Base-by-base conservation (phyloP, 257 asterid genomes). In the Salvia rosmarinus region DNA sequence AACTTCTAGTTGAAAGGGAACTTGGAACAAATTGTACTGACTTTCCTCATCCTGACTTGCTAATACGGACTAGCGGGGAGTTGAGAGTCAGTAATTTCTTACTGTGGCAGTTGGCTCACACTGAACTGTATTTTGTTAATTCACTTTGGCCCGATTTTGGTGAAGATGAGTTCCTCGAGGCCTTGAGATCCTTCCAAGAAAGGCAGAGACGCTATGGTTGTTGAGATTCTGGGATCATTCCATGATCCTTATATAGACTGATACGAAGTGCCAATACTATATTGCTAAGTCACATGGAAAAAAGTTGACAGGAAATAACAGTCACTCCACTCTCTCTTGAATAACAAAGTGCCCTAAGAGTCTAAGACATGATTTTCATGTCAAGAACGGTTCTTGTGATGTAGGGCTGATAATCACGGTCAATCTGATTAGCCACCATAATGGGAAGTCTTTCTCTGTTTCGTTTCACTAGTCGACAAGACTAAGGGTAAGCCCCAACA, bases 41-140 rank as follows among this genome's bases (percentile, higher is more conserved):
- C 64, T 80, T 83, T 40, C 91, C 89, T 0, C 39, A 60, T 59
- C 87, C 95, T 34, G 90, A 86, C 78, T 81, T 89, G 62, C 83
- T 89, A 21, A 83, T 87, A 59, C 73, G 91, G 50, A 87, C 94
- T 20, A 87, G 96, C 71, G 96, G 91, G 4, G 96, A 89, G 80
- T 81, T 73, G 55, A 81, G 94, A 57, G 73, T 89, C 64, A 84
- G 96, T 58, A 89, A 89, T 68, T 87, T 89, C 79, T 75, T 87
- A 30, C 70, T 89, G 49, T 87, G 96, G 96, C 96, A 89, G 79
- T 77, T 87, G 65, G 93, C 93, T 16, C 88, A 83, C 63, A 77
- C 91, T 10, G 91, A 89, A 71, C 78, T 87, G 1, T 79, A 77
- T 67, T 85, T 89, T 64, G 50, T 81, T 4, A 21, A 72, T 59